Conservation (phyloP, 169 alveolate genomes). For the Plasmodium gallinaceum region DNA sequence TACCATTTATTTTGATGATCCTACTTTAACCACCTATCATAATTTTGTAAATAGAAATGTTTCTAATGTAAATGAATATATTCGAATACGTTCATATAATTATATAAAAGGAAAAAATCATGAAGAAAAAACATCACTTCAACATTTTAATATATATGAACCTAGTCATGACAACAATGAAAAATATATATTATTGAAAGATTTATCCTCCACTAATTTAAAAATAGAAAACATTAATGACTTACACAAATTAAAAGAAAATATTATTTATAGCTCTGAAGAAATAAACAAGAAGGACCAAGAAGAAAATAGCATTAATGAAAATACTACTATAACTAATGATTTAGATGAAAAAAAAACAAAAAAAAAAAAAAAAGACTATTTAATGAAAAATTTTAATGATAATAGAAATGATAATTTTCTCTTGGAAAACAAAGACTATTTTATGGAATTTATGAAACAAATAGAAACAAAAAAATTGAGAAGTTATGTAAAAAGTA, state of each 20-base stretch:
- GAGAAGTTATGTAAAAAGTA: conserved; percentile 37
- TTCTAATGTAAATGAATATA: neutral
- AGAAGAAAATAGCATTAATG: neutral
- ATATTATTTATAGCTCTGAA: neutral
- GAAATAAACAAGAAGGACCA: neutral
- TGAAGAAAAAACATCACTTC: conserved; percentile 9
- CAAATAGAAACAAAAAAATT: conserved; percentile 33
- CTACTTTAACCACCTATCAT: conserved; percentile 18
- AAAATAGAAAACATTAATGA: conserved; percentile 25
- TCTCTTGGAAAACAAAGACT: neutral
- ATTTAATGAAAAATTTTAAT: neutral
- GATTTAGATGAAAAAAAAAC: neutral
- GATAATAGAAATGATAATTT: neutral
- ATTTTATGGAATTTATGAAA: neutral
- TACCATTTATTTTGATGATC: conserved; percentile 59
- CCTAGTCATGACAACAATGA: conserved; percentile 44
- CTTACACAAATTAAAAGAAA: conserved; percentile 9
- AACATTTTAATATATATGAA: conserved; percentile 48
- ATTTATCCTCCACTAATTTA: conserved; percentile 2
- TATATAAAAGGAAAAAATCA: conserved; percentile 1
- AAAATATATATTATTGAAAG: neutral
- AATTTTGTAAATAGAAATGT: conserved; percentile 36
- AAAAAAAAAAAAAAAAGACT: neutral
- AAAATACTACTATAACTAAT: neutral
- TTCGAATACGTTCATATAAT: conserved; percentile 35